These are phyloP conservation scores for Lobosporangium transversale DNA, from an alignment of 192 early-diverging fungal genomes.

Conservation along the genomic window DNA sequence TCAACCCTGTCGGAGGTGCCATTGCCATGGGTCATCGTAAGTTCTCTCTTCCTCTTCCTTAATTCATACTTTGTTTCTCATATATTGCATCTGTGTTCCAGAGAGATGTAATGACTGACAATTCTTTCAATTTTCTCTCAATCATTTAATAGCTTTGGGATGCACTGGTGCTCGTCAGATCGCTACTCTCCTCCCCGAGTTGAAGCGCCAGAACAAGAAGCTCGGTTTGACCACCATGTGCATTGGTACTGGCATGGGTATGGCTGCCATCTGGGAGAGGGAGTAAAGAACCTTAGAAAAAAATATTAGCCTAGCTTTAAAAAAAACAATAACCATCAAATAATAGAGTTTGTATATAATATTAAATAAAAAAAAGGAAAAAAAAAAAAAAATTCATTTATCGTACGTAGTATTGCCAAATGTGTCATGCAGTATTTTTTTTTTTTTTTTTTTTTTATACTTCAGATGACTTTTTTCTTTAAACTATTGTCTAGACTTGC, in stretches of 20 bases:
- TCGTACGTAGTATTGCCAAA: background rate
- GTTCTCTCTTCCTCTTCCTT: background rate
- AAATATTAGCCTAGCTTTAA: too few relatives aligned
- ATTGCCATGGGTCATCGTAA: slow-evolving; percentile 94
- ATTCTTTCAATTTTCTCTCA: background rate
- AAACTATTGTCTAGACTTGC: too few relatives aligned
- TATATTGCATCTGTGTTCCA: background rate
- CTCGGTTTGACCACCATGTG: slow-evolving; percentile 61
- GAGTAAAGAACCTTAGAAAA: too few relatives aligned
- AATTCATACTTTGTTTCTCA: background rate
- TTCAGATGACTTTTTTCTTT: too few relatives aligned
- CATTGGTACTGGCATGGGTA: slow-evolving; percentile 59
- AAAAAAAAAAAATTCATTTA: background rate
- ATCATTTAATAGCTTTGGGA: slow-evolving; percentile 60
- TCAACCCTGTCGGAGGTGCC: slow-evolving; percentile 98
- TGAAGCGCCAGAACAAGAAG: slow-evolving; percentile 86
- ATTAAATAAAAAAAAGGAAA: background rate
- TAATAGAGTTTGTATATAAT: background rate
- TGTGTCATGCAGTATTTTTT: background rate
- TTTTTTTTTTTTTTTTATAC: background rate
- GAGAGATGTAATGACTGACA: background rate
- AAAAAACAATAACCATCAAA: background rate
- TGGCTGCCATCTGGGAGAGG: slow-evolving; percentile 49
- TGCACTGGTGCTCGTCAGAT: slow-evolving; percentile 97
- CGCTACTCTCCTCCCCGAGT: slow-evolving; percentile 92